Base-by-base conservation (phyloP, 208 protist species). In the Perkinsela sp. region DNA sequence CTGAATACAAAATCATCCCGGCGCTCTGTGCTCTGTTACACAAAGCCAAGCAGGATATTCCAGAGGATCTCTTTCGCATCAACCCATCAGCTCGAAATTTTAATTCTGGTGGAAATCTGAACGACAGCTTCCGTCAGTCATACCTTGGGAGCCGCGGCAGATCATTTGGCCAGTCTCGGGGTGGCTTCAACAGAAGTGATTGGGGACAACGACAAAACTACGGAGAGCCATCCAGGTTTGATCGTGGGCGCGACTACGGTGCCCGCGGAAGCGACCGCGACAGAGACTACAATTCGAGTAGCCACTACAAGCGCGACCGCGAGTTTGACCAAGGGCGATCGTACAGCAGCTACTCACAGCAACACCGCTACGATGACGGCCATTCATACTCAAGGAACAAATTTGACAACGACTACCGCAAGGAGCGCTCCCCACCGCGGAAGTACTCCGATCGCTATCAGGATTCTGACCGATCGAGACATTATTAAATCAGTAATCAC, bases 1-100 rank as follows among this genome's bases (percentile, higher is more conserved):
- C 87, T 67, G 76, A 79, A 30, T 74, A 74, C 67, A 91, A 91
- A 77, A 87, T 81, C 15, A 75, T 91, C 31, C 76, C 77, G 28
- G 83, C 87, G 31, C 72, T 91, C 13, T 77, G 80, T 15, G 82
- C 85, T n/a, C 72, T 91, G 31, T 70, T 91, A 1, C 71, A 72
- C 0, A 78, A 80, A 32, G 79, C 81, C 28, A 83, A 85, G 29
- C 82, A 89, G 71, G 69, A 72, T 48, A 76, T 91, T 31, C 77
- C 80, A 28, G 75, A 75, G 28, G 82, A 85, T 75, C 74, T 91
- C 6, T 82, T 81, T 72, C 71, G 72, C 29, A 70, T 89, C 30
- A 31, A 29, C 67, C 30, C 67, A 68, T 29, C 67, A 28, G 67
- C 67, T 22, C 29, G 30, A 16, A 28, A 6, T 22, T 29, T 28